These are phyloP conservation scores for Termitomyces sp. DNA, from an alignment of 1,284 basidiomycete species.

Conservation along the genomic window DNA sequence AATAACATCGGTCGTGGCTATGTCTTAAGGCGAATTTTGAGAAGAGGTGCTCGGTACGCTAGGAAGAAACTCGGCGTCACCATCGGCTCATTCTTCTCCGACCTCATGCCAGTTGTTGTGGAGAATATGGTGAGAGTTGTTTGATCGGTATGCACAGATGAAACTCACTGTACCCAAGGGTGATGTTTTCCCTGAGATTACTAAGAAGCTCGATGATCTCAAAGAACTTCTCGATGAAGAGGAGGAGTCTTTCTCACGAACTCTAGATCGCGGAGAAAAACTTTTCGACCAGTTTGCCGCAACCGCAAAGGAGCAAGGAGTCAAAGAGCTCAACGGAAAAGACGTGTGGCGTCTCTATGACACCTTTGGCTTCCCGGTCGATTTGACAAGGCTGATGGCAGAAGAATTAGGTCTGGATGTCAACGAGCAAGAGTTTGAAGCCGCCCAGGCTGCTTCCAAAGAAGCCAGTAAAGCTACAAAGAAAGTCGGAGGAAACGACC, in stretches of 20 bases:
- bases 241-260: conserved; percentile 94
- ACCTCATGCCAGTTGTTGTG: conserved; percentile 83
- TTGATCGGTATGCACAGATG: not conserved
- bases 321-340: conserved; percentile 75
- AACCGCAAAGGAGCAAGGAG: conserved; percentile 61
- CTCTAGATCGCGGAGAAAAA: conserved; percentile 94
- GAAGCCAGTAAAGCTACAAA: conserved; percentile 83
- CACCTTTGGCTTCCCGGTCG: conserved; percentile 97
- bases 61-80: conserved; percentile 93
- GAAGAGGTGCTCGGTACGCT: conserved; percentile 91
- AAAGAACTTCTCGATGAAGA: conserved; percentile 97
- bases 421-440: conserved; percentile 87
- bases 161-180: conserved; percentile 49
- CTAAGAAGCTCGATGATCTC: conserved; percentile 77
- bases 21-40: conserved; percentile 87
- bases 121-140: conserved; percentile 73
- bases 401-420: conserved; percentile 86
- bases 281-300: conserved; percentile 90
- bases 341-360: conserved; percentile 99
- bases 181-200: conserved; percentile 90
- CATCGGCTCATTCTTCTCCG: conserved; percentile 95
- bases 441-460: conserved; percentile 84
- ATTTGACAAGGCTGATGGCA: conserved; percentile 96
- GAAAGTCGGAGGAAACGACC: conserved; percentile 66
- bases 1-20: conserved; percentile 97